These are phyloP conservation scores for Penicillium sp. DNA, from an alignment of 2,329 filamentous ascomycete genomes.

Conservation along the genomic window DNA sequence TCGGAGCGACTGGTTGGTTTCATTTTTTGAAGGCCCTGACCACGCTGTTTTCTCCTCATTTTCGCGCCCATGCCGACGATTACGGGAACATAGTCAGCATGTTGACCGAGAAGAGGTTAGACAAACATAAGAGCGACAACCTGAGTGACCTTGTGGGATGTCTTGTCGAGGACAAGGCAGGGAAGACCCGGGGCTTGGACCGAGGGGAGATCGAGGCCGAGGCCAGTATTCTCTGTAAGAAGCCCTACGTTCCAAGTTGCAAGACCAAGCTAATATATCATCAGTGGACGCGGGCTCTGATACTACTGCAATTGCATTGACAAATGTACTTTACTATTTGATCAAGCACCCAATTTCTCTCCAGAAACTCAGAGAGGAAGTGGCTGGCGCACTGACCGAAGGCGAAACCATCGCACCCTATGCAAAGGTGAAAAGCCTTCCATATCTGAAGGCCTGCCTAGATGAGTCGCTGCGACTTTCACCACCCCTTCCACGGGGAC, in stretches of 20 bases:
- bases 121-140: constrained; percentile 44
- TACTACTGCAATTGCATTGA: constrained; percentile 52
- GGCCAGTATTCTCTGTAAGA: too few species aligned
- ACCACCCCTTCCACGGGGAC: constrained; percentile 29
- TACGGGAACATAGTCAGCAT: neutral
- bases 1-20: constrained; percentile 27
- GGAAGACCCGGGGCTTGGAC: constrained; percentile 46
- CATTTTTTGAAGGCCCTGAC: constrained; percentile 13
- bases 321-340: constrained; percentile 52
- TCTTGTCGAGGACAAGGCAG: constrained; percentile 50
- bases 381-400: constrained; percentile 42
- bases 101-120: constrained; percentile 3
- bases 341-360: constrained; percentile 46
- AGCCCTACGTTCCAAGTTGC: too few species aligned
- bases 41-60: constrained; percentile 20
- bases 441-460: constrained; percentile 50
- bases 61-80: constrained; percentile 16
- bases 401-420: constrained; percentile 46
- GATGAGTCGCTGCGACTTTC: constrained; percentile 47
- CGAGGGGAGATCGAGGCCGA: constrained; percentile 59
- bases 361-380: constrained; percentile 41
- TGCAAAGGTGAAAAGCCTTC: constrained; percentile 37
- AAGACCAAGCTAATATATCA: too few species aligned
- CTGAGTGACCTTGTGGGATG: constrained; percentile 57
- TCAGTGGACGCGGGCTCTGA: constrained; percentile 49